A percentile compares a stretch with the other conserved stretches of the same genome.
Conservation (phyloP, 768 basidiomycete genomes). For the Tylopilus rubrobrunneus region DNA sequence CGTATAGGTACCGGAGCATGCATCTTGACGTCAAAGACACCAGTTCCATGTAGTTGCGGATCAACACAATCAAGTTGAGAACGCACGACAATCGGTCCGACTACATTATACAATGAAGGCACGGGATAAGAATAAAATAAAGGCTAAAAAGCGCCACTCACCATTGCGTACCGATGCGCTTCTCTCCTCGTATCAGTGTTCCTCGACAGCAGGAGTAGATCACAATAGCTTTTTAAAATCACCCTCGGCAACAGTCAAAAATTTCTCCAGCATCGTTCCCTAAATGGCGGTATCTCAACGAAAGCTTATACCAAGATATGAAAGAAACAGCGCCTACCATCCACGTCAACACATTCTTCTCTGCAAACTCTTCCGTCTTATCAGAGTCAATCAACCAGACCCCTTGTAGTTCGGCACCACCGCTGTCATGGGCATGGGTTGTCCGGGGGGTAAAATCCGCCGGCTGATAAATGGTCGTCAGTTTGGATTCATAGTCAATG, state of each 20-base stretch:
- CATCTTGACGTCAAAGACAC: no score
- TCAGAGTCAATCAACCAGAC: slow-evolving; percentile 65
- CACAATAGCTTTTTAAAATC: slow-evolving; percentile 62
- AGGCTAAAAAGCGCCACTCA: no score
- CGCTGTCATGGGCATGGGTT: slow-evolving; percentile 71
- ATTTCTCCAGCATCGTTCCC: slow-evolving; percentile 89
- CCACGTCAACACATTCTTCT: slow-evolving; percentile 73
- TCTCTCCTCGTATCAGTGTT: no score
- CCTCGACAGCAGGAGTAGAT: slow-evolving; percentile 20
- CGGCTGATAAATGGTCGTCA: slow-evolving; percentile 37
- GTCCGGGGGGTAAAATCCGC: slow-evolving; percentile 70
- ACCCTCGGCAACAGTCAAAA: slow-evolving; percentile 61
- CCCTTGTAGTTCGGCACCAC: slow-evolving; percentile 57
- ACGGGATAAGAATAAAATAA: no score
- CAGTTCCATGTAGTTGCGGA: no score
- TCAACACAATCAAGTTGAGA: no score
- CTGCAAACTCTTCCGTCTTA: slow-evolving; percentile 36
- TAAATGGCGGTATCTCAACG: slow-evolving; percentile 25
- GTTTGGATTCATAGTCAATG: background rate
- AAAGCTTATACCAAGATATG: no score
- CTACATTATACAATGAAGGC: no score
- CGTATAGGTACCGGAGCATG: no score
- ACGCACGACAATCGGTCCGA: no score
- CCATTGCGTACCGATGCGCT: no score
- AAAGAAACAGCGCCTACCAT: slow-evolving; percentile 25